Evolutionary conservation across 2,329 filamentous ascomycete species (phyloP).

Genomic region (Ophiostoma sp.): DNA sequence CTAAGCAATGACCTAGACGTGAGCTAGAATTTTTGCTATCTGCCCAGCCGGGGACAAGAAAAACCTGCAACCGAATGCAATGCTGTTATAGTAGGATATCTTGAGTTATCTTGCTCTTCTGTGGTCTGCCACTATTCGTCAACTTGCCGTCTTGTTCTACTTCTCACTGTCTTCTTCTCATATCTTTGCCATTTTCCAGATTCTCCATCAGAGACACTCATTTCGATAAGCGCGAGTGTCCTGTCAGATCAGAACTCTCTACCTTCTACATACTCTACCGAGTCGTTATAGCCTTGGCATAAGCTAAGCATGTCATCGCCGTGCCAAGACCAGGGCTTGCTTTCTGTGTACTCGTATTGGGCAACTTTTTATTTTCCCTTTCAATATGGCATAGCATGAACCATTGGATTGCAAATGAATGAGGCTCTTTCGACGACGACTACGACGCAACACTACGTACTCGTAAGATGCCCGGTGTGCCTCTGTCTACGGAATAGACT

Average conservation of each 20-base stretch:
- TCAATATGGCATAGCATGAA: too few relatives aligned
- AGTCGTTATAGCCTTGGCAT: not conserved
- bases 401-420: too few relatives aligned
- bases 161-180: not conserved
- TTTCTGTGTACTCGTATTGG: not conserved
- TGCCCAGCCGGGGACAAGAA: not conserved
- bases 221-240: not conserved
- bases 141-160: not conserved
- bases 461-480: too few relatives aligned
- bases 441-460: too few relatives aligned
- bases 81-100: not conserved
- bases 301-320: not conserved
- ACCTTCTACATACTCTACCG: slow-evolving; percentile 4
- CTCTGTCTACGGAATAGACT: too few relatives aligned
- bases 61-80: not conserved
- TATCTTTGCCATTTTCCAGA: not conserved
- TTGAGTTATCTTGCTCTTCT: not conserved
- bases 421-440: too few relatives aligned
- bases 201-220: not conserved
- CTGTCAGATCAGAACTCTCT: not conserved
- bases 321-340: not conserved
- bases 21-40: slow-evolving; percentile 1
- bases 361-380: not conserved
- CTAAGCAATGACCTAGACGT: not conserved
- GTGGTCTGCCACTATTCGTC: not conserved